Evolutionary conservation across 2,329 filamentous ascomycete genomes (phyloP), one percentile per base, ranked within the genome.

Genomic region (Tolypocladium sp.): DNA sequence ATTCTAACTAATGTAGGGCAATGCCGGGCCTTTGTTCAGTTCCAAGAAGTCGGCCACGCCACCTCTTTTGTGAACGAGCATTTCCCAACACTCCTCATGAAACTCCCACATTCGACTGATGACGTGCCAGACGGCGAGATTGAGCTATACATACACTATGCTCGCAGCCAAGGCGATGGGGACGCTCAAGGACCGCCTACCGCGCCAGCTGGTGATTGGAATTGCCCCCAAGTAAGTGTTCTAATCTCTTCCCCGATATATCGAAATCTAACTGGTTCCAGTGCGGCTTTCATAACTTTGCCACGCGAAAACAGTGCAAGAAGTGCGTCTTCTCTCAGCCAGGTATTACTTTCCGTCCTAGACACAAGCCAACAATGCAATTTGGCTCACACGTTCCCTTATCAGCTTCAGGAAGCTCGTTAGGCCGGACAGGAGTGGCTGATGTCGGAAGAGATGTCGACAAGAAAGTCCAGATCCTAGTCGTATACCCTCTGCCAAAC

Each of bases 391-490:
- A 22, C 5, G 9, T 37, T 7, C 20, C 57, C 10, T 13, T 4
- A 25, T 49, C 58, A 69, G 68, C 65, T 9, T 58, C 68, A 6
- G 64, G 68, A 38, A 71, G 71, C 67, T 68, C 69, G 35, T 64
- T 71, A 30, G 76, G 72, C 53, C 68, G 82, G 6, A 81, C 78
- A 25, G 79, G 79, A 37, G 74, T 76, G 57, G 78, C 77, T 22
- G 79, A 82, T 65, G 76, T 78, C 35, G 75, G 76, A 22, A 79
- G 82, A 65, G 77, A 78, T 30, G 74, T 77, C 57, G 72, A 86
- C 59, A 72, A 81, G 0, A 82, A 87, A 1, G 91, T 89, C 1
- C 90, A 92, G 64, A 91, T 92, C 64, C 75, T 94, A 25, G 83
- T 94, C 5, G 78, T 94, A 30, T 85, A 89, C 61, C 87, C 87